Conservation (phyloP, 2,329 filamentous ascomycete species). For the Chaetomiaceae sp. region DNA sequence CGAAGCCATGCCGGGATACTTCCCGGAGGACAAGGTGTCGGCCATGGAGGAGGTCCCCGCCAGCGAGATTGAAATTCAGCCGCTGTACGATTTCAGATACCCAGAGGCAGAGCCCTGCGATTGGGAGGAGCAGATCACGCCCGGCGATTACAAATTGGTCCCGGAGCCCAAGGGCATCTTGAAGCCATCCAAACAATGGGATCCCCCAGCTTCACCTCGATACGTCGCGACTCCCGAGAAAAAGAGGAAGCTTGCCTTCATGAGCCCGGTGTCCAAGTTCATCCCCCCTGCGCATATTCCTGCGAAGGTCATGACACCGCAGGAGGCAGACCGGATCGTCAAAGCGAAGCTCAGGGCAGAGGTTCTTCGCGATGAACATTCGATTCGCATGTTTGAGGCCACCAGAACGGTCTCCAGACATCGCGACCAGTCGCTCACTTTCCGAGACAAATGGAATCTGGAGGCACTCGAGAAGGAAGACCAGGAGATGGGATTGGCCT, state of each 20-base stretch:
- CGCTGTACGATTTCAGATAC: conserved; percentile 19
- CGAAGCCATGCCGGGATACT: conserved; percentile 25
- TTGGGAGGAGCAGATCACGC: neutral
- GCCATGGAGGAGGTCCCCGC: conserved; percentile 25
- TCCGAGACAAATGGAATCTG: conserved; percentile 7
- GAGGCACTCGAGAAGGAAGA: conserved; percentile 17
- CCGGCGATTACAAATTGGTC: conserved; percentile 16
- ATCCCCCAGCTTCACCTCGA: conserved; percentile 9
- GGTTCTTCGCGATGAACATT: conserved; percentile 15
- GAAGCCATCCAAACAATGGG: conserved; percentile 21
- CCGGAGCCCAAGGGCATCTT: conserved; percentile 22
- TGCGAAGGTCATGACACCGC: conserved; percentile 15
- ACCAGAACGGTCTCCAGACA: conserved; percentile 1
- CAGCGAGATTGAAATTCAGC: conserved; percentile 19
- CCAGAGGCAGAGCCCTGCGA: conserved; percentile 15
- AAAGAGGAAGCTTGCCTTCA: conserved; percentile 21
- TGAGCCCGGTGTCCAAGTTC: conserved; percentile 21
- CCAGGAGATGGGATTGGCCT: conserved; percentile 17
- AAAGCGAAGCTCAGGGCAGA: conserved; percentile 14
- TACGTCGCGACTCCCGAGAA: conserved; percentile 24
- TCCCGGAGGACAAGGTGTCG: conserved; percentile 22
- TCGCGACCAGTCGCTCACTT: neutral
- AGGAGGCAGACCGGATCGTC: conserved; percentile 11
- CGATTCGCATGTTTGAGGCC: conserved; percentile 10
- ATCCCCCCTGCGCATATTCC: conserved; percentile 19